Evolutionary conservation across 495 filamentous ascomycete genomes (phyloP), one percentile per base, ranked within the genome.

Genomic region (Daldinia bambusicola): DNA sequence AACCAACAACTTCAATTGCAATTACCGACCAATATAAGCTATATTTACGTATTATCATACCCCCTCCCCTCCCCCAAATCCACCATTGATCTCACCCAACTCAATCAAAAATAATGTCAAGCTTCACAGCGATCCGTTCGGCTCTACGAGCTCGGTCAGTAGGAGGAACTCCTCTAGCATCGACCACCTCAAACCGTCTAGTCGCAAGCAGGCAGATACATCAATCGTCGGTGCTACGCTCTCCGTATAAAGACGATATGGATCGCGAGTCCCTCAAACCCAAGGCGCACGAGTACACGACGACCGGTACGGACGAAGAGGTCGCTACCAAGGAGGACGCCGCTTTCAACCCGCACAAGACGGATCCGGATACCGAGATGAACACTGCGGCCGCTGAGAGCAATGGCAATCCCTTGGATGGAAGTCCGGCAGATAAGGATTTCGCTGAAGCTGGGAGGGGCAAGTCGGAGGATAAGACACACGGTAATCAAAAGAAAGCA

Each of bases 241-340:
- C 31, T 2, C 71, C 79, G 6, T 80, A 78, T 70, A 82, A 82
- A 51, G 78, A 82, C 38, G 70, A 78, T 61, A 76, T 78, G 70
- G 81, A 84, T 73, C 81, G 83, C 36, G 70, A 81, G 34, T 76
- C 77, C 4, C 63, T 85, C 50, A 81, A 80, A 52, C 82, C 82
- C 16, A 71, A 76, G 13, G 22, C 70, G 26, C 71, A 75, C 14
- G 81, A 85, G 43, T 67, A 74, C 63, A 80, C 82, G 1, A 61
- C 67, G 67, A 78, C 75, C 73, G 82, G 75, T 3, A 74, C 73
- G 0, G 81, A 82, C 70, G 74, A 77, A 52, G 79, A 81, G 20
- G 73, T 78, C 2, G 78, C 81, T 9, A 48, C 70, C 31, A 74
- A 82, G 61, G 31, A 70, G 18, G 76, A 81, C 50, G 78, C 76